Evolutionary conservation across 148 eudicot genomes (phyloP), one percentile per base, ranked within the genome.

Genomic region (Polygonum aviculare): DNA sequence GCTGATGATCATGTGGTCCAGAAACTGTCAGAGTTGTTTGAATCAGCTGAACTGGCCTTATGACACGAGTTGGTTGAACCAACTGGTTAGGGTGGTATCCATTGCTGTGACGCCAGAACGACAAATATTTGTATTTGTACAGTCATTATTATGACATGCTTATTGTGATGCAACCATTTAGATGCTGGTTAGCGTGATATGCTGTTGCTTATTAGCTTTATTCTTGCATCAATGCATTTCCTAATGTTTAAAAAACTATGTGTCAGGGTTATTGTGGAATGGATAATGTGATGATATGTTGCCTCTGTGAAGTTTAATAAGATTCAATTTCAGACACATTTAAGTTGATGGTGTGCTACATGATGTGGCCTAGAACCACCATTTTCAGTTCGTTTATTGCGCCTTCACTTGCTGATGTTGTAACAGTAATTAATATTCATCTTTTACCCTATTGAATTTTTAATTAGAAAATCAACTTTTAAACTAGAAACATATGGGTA

Each of bases 1-100:
- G 97, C 92, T 7, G 89, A 81, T 26, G 87, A 90, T 69, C 36
- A 38, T 12, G 91, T 90, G 15, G 77, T 85, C 79, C 60, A 19
- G 49, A 81, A 86, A 82, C 75, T 95, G 69, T 67, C 81, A 80
- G 80, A 80, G 75, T 75, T 82, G 48, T 92, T 86, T 50, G 78
- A 84, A 16, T 78, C 82, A 16, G 83, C 83, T 38, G 74, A 80
- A 74, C 83, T 87, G 62, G 81, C 76, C 39, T 81, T 80, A 19
- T 44, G 75, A 40, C 72, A 67, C 41, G 7, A 67, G 41, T 67
- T 67, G 9, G 6, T 16, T n/a, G 14, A 35, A 72, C 49, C 36
- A 50, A 38, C 35, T 74, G 19, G 41, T 22, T 12, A 73, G 55
- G 75, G n/a, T 72, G 73, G 44, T 38, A 15, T 54, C 60, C 9